These are phyloP conservation scores for Citrullus colocynthis DNA, from an alignment of 306 rosid species.

Conservation along the genomic window DNA sequence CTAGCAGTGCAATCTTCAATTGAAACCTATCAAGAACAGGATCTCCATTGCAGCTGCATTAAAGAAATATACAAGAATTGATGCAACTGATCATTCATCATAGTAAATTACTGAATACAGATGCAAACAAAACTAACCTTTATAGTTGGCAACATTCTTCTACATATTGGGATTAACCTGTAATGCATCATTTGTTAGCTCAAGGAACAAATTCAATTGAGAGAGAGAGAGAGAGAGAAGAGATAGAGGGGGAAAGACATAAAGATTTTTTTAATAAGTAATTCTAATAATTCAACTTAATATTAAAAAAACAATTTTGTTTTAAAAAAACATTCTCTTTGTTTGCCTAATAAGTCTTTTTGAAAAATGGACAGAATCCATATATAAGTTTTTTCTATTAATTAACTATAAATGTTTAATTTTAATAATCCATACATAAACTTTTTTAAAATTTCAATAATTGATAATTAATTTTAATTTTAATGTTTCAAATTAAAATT, in stretches of 20 bases:
- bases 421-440: no score
- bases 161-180: slow-evolving; percentile 75
- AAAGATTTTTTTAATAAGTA: no score
- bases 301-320: no score
- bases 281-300: no score
- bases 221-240: neutral
- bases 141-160: slow-evolving; percentile 45
- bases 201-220: neutral
- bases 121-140: slow-evolving; percentile 40
- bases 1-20: slow-evolving; percentile 47
- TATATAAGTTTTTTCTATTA: no score
- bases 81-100: neutral
- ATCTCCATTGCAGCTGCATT: slow-evolving; percentile 77
- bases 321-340: no score
- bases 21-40: slow-evolving; percentile 52
- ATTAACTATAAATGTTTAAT: no score
- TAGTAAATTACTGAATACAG: neutral
- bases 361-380: no score
- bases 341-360: no score
- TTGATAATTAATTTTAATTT: no score
- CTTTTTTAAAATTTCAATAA: no score
- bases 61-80: neutral
- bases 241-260: neutral
- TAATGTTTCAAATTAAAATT: no score
- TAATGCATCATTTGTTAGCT: slow-evolving; percentile 16